Evolutionary conservation across 345 rosid genomes (phyloP), one percentile per base, ranked within the genome.

Genomic region (Ceriops tagal): DNA sequence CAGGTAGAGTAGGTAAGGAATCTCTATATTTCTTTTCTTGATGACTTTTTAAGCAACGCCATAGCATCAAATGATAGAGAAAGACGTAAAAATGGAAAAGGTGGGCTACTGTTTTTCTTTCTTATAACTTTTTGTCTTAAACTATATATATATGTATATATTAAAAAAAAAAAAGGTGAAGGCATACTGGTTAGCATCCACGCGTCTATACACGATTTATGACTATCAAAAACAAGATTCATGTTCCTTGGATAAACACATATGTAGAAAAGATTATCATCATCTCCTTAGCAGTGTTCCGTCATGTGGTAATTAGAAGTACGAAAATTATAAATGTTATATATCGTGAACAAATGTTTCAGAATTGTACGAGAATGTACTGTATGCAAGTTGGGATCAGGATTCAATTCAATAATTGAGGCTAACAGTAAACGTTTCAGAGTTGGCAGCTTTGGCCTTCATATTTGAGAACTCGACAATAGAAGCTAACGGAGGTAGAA

Each of bases 401-500:
- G 2, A 52, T 52, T 35, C 67, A 70, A 61, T 70, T 35, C 67
- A 70, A 70, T 70, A 62, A 70, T 70, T 56, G 67, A 71, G 63
- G 11, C n/a, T 35, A 61, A 53, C 43, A 63, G 62, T 63, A 4
- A 2, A 2, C 26, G 32, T 61, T 31, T 69, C 66, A 61, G 24
- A 21, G 26, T 18, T 56, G 11, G 59, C 59, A 56, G 59, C 59
- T 56, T 51, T 60, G 35, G 16, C 60, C 31, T 57, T 47, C 58
- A 9, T 69, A 1, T 58, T 34, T 22, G 60, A 62, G 60, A 62
- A 53, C 31, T 61, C 67, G 34, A 70, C 61, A 51, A 61, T 70
- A 24, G 53, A 61, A 24, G 16, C 24, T 6, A 59, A 59, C 22
- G 39, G 51, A 22, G 3, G 3, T 13, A 2, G 20, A 53, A 10